These are phyloP conservation scores for Aspergillus sp. DNA, from an alignment of 2,329 filamentous ascomycete species.

Conservation along the genomic window DNA sequence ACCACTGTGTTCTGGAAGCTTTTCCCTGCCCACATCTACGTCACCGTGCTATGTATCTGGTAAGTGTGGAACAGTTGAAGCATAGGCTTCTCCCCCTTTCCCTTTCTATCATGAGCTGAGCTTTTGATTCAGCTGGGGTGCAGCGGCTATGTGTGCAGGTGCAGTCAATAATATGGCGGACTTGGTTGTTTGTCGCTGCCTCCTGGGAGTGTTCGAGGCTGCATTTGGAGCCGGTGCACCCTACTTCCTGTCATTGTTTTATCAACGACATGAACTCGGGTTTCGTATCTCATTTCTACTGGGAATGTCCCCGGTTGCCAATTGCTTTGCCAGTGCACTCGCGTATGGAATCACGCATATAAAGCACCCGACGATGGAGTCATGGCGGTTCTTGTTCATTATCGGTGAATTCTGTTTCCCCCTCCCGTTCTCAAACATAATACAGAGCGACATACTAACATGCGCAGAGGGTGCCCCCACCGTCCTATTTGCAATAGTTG, in stretches of 20 bases:
- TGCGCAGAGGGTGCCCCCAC: constrained; percentile 44
- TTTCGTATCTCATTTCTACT: constrained; percentile 50
- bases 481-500: constrained; percentile 40
- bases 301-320: constrained; percentile 39
- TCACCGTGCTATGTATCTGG: constrained; percentile 23
- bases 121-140: constrained; percentile 21
- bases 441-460: constrained; percentile 9
- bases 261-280: constrained; percentile 50
- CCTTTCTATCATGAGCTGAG: background rate
- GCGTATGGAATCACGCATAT: constrained; percentile 39
- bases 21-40: constrained; percentile 24
- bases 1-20: constrained; percentile 26
- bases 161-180: constrained; percentile 22
- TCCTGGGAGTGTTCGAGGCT: constrained; percentile 25
- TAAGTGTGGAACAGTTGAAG: constrained; percentile 8
- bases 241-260: constrained; percentile 49
- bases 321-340: constrained; percentile 41
- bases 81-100: too few relatives aligned
- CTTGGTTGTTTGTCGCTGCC: constrained; percentile 21
- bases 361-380: constrained; percentile 16
- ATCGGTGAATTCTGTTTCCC: constrained; percentile 29
- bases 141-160: constrained; percentile 26
- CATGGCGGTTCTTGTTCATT: constrained; percentile 50
- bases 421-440: background rate
- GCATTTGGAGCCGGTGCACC: constrained; percentile 25